phyloP scores from a whole-genome alignment of 1,139 yeast species.

The Hansenula sp. region DNA sequence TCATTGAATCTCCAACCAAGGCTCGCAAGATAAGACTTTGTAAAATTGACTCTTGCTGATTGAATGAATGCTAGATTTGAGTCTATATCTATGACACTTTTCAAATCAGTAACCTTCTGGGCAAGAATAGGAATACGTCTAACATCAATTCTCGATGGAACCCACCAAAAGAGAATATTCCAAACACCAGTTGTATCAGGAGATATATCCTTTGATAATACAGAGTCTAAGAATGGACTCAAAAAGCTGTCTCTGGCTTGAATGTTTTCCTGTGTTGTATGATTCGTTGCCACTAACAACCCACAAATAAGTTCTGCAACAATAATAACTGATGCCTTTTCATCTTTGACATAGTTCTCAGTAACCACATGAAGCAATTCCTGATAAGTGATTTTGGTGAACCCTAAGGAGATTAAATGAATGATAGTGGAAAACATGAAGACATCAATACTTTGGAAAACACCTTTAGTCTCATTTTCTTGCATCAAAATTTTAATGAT shows the following conservation, averaged over 20 bases:
- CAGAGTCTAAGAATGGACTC: slow-evolving; percentile 35
- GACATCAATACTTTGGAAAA: slow-evolving; percentile 61
- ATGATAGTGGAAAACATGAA: slow-evolving; percentile 44
- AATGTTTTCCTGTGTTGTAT: slow-evolving; percentile 26
- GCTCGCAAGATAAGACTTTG: slow-evolving; percentile 51
- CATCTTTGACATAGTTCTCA: slow-evolving; percentile 53
- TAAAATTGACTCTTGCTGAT: slow-evolving; percentile 56
- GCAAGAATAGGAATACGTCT: slow-evolving; percentile 61
- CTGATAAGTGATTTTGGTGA: slow-evolving; percentile 27
- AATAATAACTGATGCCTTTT: slow-evolving; percentile 60
- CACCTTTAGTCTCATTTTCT: slow-evolving; percentile 58
- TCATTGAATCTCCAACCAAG: slow-evolving; percentile 56
- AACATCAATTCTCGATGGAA: slow-evolving; percentile 59
- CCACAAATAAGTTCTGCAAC: slow-evolving; percentile 60
- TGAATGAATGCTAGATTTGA: slow-evolving; percentile 67
- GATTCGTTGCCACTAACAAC: slow-evolving; percentile 45
- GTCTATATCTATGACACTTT: slow-evolving; percentile 43
- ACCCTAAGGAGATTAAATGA: slow-evolving; percentile 40
- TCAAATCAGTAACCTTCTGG: slow-evolving; percentile 34
- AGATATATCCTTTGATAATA: slow-evolving; percentile 58
- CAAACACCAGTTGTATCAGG: slow-evolving; percentile 78
- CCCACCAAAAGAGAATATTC: slow-evolving; percentile 75
- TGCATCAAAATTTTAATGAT: slow-evolving; percentile 55
- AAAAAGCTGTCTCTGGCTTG: slow-evolving; percentile 44
- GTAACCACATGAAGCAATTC: slow-evolving; percentile 50